These are phyloP conservation scores for Biscogniauxia marginata DNA, from an alignment of 2,329 filamentous ascomycete genomes.

Conservation along the genomic window DNA sequence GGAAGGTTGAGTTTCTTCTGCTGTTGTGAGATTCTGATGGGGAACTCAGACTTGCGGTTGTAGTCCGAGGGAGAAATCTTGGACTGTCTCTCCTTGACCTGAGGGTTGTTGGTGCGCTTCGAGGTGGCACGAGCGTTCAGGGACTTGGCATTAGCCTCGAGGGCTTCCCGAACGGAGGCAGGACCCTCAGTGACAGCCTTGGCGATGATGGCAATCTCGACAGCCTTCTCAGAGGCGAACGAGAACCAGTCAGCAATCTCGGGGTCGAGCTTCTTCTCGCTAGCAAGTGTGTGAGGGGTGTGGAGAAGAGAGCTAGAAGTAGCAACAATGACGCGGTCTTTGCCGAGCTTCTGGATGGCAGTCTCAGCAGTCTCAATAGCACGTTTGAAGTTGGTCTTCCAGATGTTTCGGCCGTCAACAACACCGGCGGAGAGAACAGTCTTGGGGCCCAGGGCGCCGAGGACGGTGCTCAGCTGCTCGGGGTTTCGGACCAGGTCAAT, in stretches of 20 bases:
- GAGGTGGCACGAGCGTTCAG: constrained; percentile 88
- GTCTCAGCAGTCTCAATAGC: constrained; percentile 89
- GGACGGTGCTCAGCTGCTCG: constrained; percentile 88
- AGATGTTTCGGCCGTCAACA: constrained; percentile 98
- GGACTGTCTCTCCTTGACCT: constrained; percentile 94
- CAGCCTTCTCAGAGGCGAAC: constrained; percentile 92
- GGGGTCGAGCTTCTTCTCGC: constrained; percentile 95
- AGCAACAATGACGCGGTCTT: constrained; percentile 94
- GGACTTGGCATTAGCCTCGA: constrained; percentile 96
- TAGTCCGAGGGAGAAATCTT: constrained; percentile 82
- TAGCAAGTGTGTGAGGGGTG: constrained; percentile 95
- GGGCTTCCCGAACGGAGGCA: constrained; percentile 78
- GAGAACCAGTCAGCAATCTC: constrained; percentile 99
- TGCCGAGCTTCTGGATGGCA: constrained; percentile 90
- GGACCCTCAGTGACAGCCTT: constrained; percentile 96
- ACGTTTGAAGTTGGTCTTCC: constrained; percentile 99
- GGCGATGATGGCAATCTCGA: constrained; percentile 87
- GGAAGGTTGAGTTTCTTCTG: constrained; percentile 91
- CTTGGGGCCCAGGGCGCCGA: constrained; percentile 78
- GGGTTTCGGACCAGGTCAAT: constrained; percentile 97
- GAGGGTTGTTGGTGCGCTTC: constrained; percentile 91
- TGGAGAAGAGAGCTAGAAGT: constrained; percentile 98
- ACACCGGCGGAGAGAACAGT: constrained; percentile 94
- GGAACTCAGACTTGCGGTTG: constrained; percentile 90
- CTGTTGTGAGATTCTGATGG: constrained; percentile 80